Base-by-base conservation (phyloP, 2,329 filamentous ascomycete genomes). In the Annulohypoxylon truncatum region DNA sequence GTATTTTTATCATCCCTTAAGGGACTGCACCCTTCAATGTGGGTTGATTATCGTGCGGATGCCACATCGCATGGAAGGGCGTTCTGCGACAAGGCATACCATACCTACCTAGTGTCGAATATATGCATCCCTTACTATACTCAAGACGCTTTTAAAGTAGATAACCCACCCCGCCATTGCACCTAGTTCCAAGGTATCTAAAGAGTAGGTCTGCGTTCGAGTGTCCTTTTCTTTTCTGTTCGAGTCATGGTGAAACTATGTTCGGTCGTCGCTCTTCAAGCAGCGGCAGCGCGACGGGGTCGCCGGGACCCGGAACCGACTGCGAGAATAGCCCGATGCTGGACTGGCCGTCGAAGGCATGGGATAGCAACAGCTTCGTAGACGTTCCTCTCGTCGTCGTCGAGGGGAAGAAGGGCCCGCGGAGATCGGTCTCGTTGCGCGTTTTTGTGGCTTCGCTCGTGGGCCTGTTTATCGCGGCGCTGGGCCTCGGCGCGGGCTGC, bases 401-500 rank as follows among this genome's bases (percentile, higher is more conserved):
- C 4, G 54, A 65, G n/a, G 51, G 66, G 22, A 48, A 65, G n/a
- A 53, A 67, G 22, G 51, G 28, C 10, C 48, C 35, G 26, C 55
- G 29, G 10, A 62, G 61, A 38, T 71, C 68, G 0, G 70, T 74
- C 7, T 62, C 73, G 4, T 46, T 73, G 28, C 62, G 68, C 44
- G 47, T 71, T n/a, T 75, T 73, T 38, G 28, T 73, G 24, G 22
- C 61, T 13, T 66, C 67, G 10, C 53, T 70, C 5, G 4, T 69
- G 1, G 71, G 62, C 52, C 72, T 74, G 46, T 70, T 57, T 29
- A 33, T 72, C 51, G 38, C 71, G 9, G 59, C 67, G 1, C 54
- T 75, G 3, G 64, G 66, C 0, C 54, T 76, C 4, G 71, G 71
- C 0, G 42, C 76, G 8, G 72, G 72, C 8, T 59, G 76, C 4